Base-by-base conservation (phyloP, 2,329 filamentous ascomycete genomes). In the Aureobasidium vineae region DNA sequence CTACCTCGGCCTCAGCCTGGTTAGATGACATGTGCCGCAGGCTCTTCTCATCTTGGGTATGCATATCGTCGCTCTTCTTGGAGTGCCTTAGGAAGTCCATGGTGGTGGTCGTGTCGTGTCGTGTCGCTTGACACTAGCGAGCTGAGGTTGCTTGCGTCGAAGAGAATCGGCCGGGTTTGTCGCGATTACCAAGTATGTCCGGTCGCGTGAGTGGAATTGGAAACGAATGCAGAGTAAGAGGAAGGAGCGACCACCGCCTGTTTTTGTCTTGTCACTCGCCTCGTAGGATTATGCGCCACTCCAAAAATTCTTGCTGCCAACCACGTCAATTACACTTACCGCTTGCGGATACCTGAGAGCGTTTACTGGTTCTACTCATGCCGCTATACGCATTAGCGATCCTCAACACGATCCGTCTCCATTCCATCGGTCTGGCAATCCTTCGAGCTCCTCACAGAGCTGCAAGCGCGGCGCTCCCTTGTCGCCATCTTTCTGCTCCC, bases 121-220 rank as follows among this genome's bases (percentile, higher is more conserved):
- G 49, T 75, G 70, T n/a, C 73, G 31, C 56, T 74, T 71, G 15
- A 52, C 26, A 33, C 49, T 52, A 26, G 4, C 31, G 49, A n/a
- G 23, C 26, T 28, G 45, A 28, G 45, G 5, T 52, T 52, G 49
- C 16, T 33, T 33, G 26, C 16, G 5, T 52, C 16, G 49, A 31
- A 52, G 49, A 10, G 19, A 10, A 26, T 33, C 49, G 49, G 2
- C 19, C 49, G 6, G 3, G 8, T 33, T 3, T 52, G 49, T 33
- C 49, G 49, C 49, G 19, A n/a, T n/a, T n/a, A 5, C 15, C 19
- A 19, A 8, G 16, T n/a, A 33, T 6, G 16, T 52, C 49, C 26
- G 11, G 16, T 52, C 49, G 49, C 49, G 23, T n/a, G 49, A 11
- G 49, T 52, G 16, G 6, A 52, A 52, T 11, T 8, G 2, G 26